Conservation (phyloP, 164 flowering plant genomes). For the Dillenia turbinata region DNA sequence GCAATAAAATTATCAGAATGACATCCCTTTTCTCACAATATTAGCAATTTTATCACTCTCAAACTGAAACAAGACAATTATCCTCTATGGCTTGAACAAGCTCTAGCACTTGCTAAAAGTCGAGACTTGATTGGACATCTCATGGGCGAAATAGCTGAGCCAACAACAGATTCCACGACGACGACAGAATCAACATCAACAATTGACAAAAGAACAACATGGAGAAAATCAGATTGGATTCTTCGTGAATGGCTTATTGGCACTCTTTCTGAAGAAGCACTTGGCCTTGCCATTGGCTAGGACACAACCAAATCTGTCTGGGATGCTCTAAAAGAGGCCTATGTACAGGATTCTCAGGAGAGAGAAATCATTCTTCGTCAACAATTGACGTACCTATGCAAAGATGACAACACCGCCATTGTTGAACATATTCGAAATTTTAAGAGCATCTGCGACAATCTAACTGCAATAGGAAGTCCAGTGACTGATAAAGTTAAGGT, state of each 20-base stretch:
- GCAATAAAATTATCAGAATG: background rate
- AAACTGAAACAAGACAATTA: slow-evolving; percentile 3
- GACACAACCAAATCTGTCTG: background rate
- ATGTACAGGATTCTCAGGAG: background rate
- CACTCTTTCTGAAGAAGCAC: background rate
- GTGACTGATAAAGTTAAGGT: background rate
- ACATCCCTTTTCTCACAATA: background rate
- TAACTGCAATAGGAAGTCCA: background rate
- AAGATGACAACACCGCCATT: background rate
- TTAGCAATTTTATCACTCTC: slow-evolving; percentile 4
- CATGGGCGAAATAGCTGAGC: background rate
- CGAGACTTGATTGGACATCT: slow-evolving; percentile 8
- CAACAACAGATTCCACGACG: background rate
- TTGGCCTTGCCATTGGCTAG: background rate
- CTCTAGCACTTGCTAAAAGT: slow-evolving; percentile 4
- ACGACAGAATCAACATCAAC: too few species aligned
- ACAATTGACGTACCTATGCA: background rate
- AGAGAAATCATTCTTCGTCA: background rate
- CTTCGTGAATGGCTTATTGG: slow-evolving; percentile 1
- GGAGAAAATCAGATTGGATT: background rate
- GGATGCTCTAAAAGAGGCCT: background rate
- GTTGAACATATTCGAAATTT: background rate
- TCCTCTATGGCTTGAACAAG: slow-evolving; percentile 6
- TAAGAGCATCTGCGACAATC: background rate
- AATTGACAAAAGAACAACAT: background rate